These are phyloP conservation scores for Alternaria angustiovoidea DNA, from an alignment of 2,329 filamentous ascomycete species.

Conservation along the genomic window DNA sequence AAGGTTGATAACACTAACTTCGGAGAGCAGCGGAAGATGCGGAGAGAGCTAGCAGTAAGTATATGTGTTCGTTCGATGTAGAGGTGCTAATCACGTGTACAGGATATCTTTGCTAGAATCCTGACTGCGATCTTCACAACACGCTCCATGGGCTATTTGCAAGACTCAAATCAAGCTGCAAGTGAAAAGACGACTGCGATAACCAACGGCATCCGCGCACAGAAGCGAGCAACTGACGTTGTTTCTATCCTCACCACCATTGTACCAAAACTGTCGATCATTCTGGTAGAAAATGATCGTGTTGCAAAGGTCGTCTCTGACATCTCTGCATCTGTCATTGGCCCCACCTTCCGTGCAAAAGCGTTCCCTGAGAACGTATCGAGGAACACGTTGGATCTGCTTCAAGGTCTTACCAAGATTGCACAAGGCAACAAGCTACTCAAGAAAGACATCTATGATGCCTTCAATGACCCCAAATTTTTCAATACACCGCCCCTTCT, in stretches of 20 bases:
- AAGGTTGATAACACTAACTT: slow-evolving; percentile 99
- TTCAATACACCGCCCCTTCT: slow-evolving; percentile 74
- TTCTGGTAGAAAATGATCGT: slow-evolving; percentile 86
- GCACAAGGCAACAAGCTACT: slow-evolving; percentile 85
- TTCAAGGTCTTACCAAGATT: slow-evolving; percentile 79
- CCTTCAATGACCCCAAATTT: slow-evolving; percentile 88
- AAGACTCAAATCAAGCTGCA: slow-evolving; percentile 57
- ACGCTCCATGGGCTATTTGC: slow-evolving; percentile 76
- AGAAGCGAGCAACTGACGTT: slow-evolving; percentile 65
- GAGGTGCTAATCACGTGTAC: slow-evolving; percentile 8
- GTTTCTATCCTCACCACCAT: slow-evolving; percentile 80
- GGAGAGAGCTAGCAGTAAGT: slow-evolving; percentile 84
- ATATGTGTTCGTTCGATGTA: neutral
- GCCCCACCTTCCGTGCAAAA: slow-evolving; percentile 82
- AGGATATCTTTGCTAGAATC: slow-evolving; percentile 89
- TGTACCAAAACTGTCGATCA: slow-evolving; percentile 80
- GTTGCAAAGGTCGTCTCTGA: slow-evolving; percentile 78
- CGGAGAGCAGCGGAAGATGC: slow-evolving; percentile 91
- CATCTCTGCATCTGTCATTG: slow-evolving; percentile 84
- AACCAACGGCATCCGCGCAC: slow-evolving; percentile 51
- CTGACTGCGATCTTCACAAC: slow-evolving; percentile 95
- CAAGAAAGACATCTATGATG: slow-evolving; percentile 91
- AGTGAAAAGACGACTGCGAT: slow-evolving; percentile 27
- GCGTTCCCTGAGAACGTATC: slow-evolving; percentile 86
- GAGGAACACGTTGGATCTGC: slow-evolving; percentile 71